Conservation (phyloP, 495 filamentous ascomycete species). For the Trichoderma asperelloides region DNA sequence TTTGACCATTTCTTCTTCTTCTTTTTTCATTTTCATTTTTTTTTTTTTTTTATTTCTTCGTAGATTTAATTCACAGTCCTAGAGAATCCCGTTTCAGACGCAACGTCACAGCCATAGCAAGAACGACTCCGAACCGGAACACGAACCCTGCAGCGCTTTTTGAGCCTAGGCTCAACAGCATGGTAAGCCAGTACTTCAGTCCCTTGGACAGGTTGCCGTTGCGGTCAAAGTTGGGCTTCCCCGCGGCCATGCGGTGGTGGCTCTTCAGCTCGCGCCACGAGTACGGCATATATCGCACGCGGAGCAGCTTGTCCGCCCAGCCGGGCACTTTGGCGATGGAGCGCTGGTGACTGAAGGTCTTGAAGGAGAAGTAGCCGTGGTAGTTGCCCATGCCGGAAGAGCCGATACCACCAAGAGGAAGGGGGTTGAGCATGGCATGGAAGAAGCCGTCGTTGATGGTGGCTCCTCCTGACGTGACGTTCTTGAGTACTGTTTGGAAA, state of each 20-base stretch:
- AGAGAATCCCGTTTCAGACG: slow-evolving; percentile 4
- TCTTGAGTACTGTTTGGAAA: slow-evolving; percentile 40
- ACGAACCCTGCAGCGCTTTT: slow-evolving; percentile 39
- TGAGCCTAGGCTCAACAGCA: slow-evolving; percentile 38
- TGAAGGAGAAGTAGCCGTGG: slow-evolving; percentile 74
- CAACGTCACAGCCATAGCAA: slow-evolving; percentile 14
- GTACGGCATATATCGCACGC: slow-evolving; percentile 77
- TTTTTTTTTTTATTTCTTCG: neutral
- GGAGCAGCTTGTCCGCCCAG: slow-evolving; percentile 72
- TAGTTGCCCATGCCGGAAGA: slow-evolving; percentile 77
- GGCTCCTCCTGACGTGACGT: slow-evolving; percentile 67
- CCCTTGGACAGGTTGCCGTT: slow-evolving; percentile 51
- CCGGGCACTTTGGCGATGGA: slow-evolving; percentile 63
- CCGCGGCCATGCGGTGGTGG: slow-evolving; percentile 44
- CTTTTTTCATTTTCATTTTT: neutral
- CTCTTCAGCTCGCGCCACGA: slow-evolving; percentile 39
- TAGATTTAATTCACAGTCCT: neutral
- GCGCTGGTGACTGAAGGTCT: slow-evolving; percentile 75
- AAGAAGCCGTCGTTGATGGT: slow-evolving; percentile 75
- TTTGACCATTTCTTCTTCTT: neutral
- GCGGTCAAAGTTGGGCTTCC: slow-evolving; percentile 77
- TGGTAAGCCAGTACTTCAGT: slow-evolving; percentile 34
- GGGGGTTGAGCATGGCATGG: slow-evolving; percentile 64
- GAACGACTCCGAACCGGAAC: slow-evolving; percentile 35
- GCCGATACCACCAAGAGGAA: slow-evolving; percentile 88